A percentile compares a stretch with the other conserved stretches of the same genome.
Evolutionary conservation across 163 green algal genomes (phyloP).

Genomic region (Prototheca wickerhamii): DNA sequence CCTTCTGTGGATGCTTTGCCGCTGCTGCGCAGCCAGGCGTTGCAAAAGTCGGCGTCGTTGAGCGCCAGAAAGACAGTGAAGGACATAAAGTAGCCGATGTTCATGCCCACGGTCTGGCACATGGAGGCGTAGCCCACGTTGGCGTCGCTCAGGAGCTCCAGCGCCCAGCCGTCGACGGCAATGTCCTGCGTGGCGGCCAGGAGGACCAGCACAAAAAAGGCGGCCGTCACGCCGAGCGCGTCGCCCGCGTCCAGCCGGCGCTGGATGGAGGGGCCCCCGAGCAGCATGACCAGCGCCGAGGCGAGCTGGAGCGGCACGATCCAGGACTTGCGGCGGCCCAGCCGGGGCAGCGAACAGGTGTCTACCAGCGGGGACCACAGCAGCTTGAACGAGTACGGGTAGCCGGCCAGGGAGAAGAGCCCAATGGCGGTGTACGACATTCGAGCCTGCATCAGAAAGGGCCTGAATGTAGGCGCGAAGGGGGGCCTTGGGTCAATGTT

Average conservation of each 20-base stretch:
- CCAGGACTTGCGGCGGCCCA: slow-evolving; percentile 83
- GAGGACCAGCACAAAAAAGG: slow-evolving; percentile 87
- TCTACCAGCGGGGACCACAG: slow-evolving; percentile 92
- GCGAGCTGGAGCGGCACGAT: slow-evolving; percentile 64
- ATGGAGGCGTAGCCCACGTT: slow-evolving; percentile 83
- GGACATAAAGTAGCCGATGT: slow-evolving; percentile 83
- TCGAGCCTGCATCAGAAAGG: slow-evolving; percentile 72
- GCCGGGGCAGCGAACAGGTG: slow-evolving; percentile 43
- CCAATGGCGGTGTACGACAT: slow-evolving; percentile 73
- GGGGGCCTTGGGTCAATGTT: neutral
- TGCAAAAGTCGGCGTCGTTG: slow-evolving; percentile 65
- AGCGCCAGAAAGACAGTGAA: slow-evolving; percentile 93
- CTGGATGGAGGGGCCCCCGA: slow-evolving; percentile 37
- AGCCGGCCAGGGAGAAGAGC: slow-evolving; percentile 77
- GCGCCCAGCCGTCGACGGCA: slow-evolving; percentile 91
- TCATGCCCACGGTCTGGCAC: slow-evolving; percentile 91
- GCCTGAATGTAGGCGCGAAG: slow-evolving; percentile 26
- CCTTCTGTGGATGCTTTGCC: slow-evolving; percentile 3
- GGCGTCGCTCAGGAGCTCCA: slow-evolving; percentile 77
- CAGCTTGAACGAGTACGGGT: slow-evolving; percentile 95
- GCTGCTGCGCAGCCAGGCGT: slow-evolving; percentile 35
- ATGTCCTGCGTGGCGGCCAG: slow-evolving; percentile 94
- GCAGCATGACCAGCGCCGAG: slow-evolving; percentile 40
- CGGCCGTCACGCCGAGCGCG: slow-evolving; percentile 52
- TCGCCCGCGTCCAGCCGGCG: slow-evolving; percentile 46